These are phyloP conservation scores for Vanrija sp. DNA, from an alignment of 1,284 basidiomycete genomes.

Conservation along the genomic window DNA sequence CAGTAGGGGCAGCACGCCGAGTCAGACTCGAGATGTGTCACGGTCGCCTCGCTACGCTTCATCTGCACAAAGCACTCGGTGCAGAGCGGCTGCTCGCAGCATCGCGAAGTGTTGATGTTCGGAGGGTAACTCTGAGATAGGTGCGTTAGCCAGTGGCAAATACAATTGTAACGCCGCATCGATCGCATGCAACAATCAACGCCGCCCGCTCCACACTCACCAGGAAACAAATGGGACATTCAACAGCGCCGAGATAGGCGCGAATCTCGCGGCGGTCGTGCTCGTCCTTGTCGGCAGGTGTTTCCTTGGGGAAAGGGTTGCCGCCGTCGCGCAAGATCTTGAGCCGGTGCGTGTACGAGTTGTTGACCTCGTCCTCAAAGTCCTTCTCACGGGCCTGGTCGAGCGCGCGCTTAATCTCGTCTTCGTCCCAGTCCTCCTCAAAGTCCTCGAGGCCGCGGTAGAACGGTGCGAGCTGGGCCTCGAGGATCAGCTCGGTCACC, in stretches of 20 bases:
- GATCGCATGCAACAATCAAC: neutral
- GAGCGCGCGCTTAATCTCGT: conserved; percentile 60
- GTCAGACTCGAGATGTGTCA: conserved; percentile 85
- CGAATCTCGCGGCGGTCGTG: conserved; percentile 66
- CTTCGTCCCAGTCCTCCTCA: conserved; percentile 76
- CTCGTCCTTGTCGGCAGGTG: conserved; percentile 30
- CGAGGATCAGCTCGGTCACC: conserved; percentile 80
- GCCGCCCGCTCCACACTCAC: conserved; percentile 57
- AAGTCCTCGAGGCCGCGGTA: conserved; percentile 94
- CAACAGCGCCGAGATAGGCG: conserved; percentile 78
- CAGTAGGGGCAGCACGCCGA: conserved; percentile 96
- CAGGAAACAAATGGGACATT: conserved; percentile 99
- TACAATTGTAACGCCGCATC: no score
- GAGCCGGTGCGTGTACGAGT: conserved; percentile 30
- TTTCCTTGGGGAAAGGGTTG: no score
- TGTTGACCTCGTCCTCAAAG: conserved; percentile 34
- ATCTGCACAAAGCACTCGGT: conserved; percentile 99
- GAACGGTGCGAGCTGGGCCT: conserved; percentile 87
- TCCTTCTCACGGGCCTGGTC: conserved; percentile 37
- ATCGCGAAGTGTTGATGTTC: conserved; percentile 93
- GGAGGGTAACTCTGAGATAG: conserved; percentile 67
- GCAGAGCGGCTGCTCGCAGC: conserved; percentile 97
- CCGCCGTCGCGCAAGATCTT: conserved; percentile 35
- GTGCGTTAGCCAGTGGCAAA: no score
- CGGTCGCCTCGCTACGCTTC: conserved; percentile 88